These are phyloP conservation scores for Pyrenochaeta sp. DNA, from an alignment of 2,329 filamentous ascomycete species.

Conservation along the genomic window DNA sequence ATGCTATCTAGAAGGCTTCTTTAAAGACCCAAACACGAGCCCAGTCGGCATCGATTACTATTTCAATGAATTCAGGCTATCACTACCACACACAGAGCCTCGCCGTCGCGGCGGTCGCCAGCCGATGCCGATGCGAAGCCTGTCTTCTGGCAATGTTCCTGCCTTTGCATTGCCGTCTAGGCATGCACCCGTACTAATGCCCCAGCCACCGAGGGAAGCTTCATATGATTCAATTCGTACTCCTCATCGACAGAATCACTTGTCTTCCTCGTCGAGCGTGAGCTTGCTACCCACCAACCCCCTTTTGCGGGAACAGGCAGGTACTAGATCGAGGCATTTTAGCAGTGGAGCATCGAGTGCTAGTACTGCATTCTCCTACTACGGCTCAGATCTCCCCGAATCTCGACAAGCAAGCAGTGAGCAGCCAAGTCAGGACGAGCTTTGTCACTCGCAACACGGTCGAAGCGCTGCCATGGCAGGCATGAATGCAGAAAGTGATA, in stretches of 20 bases:
- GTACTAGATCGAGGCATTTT: constrained; percentile 10
- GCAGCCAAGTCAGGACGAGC: constrained; percentile 16
- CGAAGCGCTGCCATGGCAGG: constrained; percentile 23
- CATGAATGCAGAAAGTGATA: background rate
- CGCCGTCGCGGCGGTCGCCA: constrained; percentile 17
- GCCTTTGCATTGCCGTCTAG: constrained; percentile 13
- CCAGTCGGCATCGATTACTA: constrained; percentile 5
- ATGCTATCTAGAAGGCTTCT: constrained; percentile 15
- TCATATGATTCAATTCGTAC: background rate
- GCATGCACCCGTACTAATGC: constrained; percentile 8
- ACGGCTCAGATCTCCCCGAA: constrained; percentile 35
- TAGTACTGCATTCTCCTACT: constrained; percentile 44
- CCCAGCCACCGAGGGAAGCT: constrained; percentile 1
- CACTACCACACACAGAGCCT: constrained; percentile 32
- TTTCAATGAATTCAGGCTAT: constrained; percentile 5
- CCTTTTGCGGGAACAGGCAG: background rate
- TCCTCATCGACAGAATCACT: background rate
- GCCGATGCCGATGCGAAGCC: constrained; percentile 21
- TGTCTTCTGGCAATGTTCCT: constrained; percentile 33
- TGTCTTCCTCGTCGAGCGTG: background rate
- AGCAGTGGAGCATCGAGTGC: constrained; percentile 37
- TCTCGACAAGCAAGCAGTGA: constrained; percentile 36
- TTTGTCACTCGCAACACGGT: constrained; percentile 31
- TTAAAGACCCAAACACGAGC: background rate
- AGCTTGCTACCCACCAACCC: background rate